Evolutionary conservation across 805 yeast species (phyloP).

Genomic region (Cyberlindnera mississippiensis): DNA sequence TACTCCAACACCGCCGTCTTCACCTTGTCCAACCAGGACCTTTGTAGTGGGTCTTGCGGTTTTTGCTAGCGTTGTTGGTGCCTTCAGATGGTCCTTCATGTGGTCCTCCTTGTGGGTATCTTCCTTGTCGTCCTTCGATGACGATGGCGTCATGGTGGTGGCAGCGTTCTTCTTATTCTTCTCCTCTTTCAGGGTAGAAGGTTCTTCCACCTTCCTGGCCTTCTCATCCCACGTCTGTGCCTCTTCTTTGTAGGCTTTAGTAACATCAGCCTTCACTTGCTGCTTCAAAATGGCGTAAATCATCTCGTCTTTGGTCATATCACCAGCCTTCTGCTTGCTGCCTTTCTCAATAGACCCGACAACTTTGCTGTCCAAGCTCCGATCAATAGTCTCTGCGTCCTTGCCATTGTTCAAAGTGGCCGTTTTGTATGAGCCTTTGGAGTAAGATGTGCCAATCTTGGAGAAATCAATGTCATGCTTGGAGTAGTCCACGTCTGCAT

Average conservation of each 20-base stretch:
- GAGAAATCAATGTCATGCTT: slow-evolving; percentile 7
- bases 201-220: not conserved
- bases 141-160: too few species aligned
- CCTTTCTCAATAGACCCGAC: slow-evolving; percentile 14
- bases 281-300: not conserved
- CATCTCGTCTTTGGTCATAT: not conserved
- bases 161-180: not conserved
- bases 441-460: not conserved
- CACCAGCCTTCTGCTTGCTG: not conserved
- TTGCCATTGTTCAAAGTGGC: slow-evolving; percentile 2
- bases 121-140: too few species aligned
- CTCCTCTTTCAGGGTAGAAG: not conserved
- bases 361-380: slow-evolving; percentile 17
- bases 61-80: not conserved
- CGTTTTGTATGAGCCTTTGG: not conserved
- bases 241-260: slow-evolving; percentile 1
- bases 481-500: slow-evolving; percentile 12
- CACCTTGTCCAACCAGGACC: slow-evolving; percentile 10
- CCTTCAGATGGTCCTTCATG: slow-evolving; percentile 1
- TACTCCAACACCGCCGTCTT: slow-evolving; percentile 8
- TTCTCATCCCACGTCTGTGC: not conserved
- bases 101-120: too few species aligned
- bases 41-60: not conserved
- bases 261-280: not conserved
- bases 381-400: slow-evolving; percentile 14